Evolutionary conservation across 2,329 filamentous ascomycete genomes (phyloP).

Genomic region (Phyllosticta citriasiana): DNA sequence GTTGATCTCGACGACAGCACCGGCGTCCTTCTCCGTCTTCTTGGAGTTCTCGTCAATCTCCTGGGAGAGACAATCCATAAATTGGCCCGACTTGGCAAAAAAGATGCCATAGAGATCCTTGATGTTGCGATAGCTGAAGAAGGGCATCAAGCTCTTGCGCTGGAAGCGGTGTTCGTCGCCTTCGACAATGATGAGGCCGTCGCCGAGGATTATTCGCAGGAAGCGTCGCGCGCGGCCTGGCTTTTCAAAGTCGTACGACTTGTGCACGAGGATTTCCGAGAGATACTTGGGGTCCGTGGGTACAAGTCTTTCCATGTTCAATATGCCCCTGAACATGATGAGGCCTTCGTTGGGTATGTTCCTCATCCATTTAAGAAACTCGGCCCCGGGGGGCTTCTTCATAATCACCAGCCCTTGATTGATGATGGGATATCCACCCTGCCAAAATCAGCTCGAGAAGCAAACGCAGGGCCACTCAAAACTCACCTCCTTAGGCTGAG

Average conservation of each 20-base stretch:
- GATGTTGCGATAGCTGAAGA: conserved; percentile 77
- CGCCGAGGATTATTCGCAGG: conserved; percentile 39
- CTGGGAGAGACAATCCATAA: conserved; percentile 51
- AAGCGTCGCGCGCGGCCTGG: conserved; percentile 35
- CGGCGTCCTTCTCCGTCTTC: conserved; percentile 11
- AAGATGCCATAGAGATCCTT: conserved; percentile 79
- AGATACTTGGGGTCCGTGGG: conserved; percentile 32
- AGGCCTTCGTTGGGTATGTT: conserved; percentile 31
- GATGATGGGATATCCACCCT: conserved; percentile 20
- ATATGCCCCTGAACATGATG: conserved; percentile 29
- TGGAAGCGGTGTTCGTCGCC: conserved; percentile 42
- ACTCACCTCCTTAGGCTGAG: conserved; percentile 17
- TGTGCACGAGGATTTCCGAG: conserved; percentile 43
- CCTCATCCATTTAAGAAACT: conserved; percentile 27
- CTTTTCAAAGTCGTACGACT: conserved; percentile 46
- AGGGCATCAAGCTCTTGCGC: conserved; percentile 68
- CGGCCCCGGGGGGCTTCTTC: conserved; percentile 23
- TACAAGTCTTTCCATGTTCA: conserved; percentile 29
- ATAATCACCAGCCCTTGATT: conserved; percentile 29
- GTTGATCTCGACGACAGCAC: conserved; percentile 30
- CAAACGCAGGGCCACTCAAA: neutral
- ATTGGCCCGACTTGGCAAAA: conserved; percentile 65
- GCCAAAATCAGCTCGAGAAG: neutral
- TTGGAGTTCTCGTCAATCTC: conserved; percentile 34
- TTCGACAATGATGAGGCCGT: conserved; percentile 42